A percentile compares a stretch with the other conserved stretches of the same genome.
Conservation (phyloP, 345 rosid genomes). For the rapeseed (Brassica napus) region DNA sequence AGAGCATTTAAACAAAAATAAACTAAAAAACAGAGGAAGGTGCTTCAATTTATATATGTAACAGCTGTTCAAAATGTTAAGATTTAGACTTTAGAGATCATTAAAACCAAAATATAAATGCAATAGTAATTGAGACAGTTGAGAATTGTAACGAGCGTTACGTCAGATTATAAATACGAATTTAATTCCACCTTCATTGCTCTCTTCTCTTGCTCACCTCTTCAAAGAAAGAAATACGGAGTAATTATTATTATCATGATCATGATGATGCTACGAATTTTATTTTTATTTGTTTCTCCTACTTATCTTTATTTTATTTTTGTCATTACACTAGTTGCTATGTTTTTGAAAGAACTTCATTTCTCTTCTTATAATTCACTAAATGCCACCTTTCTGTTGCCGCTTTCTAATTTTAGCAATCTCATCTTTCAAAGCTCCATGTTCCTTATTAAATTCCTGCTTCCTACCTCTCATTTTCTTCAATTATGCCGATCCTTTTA, state of each 20-base stretch:
- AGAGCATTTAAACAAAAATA: constrained; percentile 47
- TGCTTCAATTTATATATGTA: constrained; percentile 23
- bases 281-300: background rate
- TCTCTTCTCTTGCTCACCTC: constrained; percentile 38
- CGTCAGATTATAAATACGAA: constrained; percentile 86
- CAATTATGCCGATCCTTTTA: constrained; percentile 20
- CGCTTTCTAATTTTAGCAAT: constrained; percentile 50
- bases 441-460: constrained; percentile 52
- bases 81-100: constrained; percentile 58
- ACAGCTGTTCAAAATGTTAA: constrained; percentile 42
- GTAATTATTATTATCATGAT: constrained; percentile 34
- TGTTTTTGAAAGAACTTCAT: constrained; percentile 4
- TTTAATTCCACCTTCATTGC: constrained; percentile 55
- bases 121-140: constrained; percentile 91
- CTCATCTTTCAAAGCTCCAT: constrained; percentile 44
- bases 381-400: constrained; percentile 62
- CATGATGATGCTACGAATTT: constrained; percentile 38
- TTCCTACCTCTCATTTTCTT: constrained; percentile 38
- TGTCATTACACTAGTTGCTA: constrained; percentile 33
- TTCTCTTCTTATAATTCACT: constrained; percentile 51
- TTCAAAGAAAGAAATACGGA: constrained; percentile 9
- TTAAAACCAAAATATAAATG: constrained; percentile 89
- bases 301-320: background rate
- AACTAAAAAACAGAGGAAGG: constrained; percentile 45
- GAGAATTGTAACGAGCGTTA: constrained; percentile 80